Conservation (phyloP, 495 filamentous ascomycete species). For the Zalerion maritima region DNA sequence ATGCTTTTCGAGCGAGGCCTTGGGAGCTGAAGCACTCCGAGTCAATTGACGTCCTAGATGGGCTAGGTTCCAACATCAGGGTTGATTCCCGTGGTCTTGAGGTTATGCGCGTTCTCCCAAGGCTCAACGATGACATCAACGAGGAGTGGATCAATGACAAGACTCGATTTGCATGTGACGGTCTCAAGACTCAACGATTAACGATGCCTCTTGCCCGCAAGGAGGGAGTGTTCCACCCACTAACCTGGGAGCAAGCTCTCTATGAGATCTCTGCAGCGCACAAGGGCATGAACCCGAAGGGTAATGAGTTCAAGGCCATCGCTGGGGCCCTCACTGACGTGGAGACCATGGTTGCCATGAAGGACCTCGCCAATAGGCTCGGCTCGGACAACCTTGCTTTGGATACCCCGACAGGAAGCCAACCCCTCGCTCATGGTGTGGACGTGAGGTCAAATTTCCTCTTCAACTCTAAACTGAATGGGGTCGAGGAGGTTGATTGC, state of each 20-base stretch:
- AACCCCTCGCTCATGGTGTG: constrained; percentile 80
- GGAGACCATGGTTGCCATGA: constrained; percentile 88
- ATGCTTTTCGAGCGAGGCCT: constrained; percentile 89
- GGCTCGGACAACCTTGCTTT: constrained; percentile 91
- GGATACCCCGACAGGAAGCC: constrained; percentile 70
- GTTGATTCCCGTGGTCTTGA: constrained; percentile 88
- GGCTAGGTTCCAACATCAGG: constrained; percentile 82
- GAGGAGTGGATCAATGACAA: constrained; percentile 99
- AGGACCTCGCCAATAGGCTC: constrained; percentile 89
- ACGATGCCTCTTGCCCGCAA: constrained; percentile 83
- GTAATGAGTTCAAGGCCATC: constrained; percentile 89
- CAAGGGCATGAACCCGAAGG: constrained; percentile 58
- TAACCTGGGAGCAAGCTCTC: constrained; percentile 87
- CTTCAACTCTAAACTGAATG: constrained; percentile 89
- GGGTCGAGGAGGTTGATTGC: constrained; percentile 83
- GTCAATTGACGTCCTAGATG: constrained; percentile 87
- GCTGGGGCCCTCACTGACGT: constrained; percentile 82
- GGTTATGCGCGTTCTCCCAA: constrained; percentile 84
- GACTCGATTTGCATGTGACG: constrained; percentile 90
- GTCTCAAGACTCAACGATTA: constrained; percentile 85
- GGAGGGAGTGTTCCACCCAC: constrained; percentile 76
- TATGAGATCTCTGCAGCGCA: constrained; percentile 68
- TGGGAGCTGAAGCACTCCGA: constrained; percentile 93
- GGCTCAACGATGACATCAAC: constrained; percentile 94
- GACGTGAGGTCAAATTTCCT: constrained; percentile 89